Conservation (phyloP, 2,329 filamentous ascomycete genomes). For the Ceratocystis diversiconidia region DNA sequence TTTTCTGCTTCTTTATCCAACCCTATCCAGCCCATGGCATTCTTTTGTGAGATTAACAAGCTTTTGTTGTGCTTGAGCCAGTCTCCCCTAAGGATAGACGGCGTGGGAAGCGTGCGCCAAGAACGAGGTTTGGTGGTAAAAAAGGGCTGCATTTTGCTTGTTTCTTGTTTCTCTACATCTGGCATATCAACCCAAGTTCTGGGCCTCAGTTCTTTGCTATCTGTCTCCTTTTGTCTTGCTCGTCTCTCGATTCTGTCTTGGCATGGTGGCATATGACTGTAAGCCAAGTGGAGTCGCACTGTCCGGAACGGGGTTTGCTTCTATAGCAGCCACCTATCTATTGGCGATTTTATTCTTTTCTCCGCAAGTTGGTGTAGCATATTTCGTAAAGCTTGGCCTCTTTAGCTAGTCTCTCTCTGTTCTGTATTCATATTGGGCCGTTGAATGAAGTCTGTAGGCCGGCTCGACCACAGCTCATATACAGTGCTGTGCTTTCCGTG, state of each 20-base stretch:
- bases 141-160: background rate
- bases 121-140: background rate
- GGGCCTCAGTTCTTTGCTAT: background rate
- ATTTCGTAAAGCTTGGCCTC: background rate
- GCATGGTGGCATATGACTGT: background rate
- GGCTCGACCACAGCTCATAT: too few species aligned
- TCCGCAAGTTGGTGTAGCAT: background rate
- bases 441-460: too few species aligned
- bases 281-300: background rate
- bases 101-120: background rate
- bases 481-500: too few species aligned
- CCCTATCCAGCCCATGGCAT: background rate
- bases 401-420: background rate
- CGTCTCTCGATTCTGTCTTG: background rate
- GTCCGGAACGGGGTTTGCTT: background rate
- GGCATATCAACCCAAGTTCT: background rate
- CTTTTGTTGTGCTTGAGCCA: background rate
- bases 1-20: background rate
- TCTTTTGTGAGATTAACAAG: background rate
- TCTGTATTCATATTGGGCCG: background rate
- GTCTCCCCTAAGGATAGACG: background rate
- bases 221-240: background rate
- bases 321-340: background rate
- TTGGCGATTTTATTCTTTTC: background rate
- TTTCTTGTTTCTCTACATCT: background rate